Conservation (phyloP, 495 filamentous ascomycete species). For the Lophiostoma macrostomum region DNA sequence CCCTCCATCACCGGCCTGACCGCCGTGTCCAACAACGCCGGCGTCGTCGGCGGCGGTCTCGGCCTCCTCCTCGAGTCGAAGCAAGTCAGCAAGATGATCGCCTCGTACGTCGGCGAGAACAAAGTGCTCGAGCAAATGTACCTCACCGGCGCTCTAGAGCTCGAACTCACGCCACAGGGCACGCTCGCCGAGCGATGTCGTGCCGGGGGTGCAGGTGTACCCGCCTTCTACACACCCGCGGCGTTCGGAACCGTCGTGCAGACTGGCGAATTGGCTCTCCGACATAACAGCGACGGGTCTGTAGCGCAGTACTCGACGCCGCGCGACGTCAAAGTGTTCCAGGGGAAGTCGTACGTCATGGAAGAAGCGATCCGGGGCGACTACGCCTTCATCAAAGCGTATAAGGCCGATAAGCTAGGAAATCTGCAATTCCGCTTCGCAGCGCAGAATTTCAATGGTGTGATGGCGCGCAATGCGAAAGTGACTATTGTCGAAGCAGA, state of each 20-base stretch:
- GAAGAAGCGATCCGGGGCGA: conserved; percentile 62
- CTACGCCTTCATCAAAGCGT: conserved; percentile 61
- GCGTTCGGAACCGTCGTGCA: conserved; percentile 61
- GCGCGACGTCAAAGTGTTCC: conserved; percentile 58
- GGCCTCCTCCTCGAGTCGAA: conserved; percentile 43
- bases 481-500: conserved; percentile 67
- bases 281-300: conserved; percentile 51
- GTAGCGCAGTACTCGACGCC: conserved; percentile 54
- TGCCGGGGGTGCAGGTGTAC: conserved; percentile 64
- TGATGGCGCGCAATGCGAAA: conserved; percentile 56
- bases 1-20: conserved; percentile 48
- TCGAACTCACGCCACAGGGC: conserved; percentile 65
- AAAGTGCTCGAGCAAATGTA: conserved; percentile 64
- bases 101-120: conserved; percentile 61
- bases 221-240: conserved; percentile 65
- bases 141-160: conserved; percentile 57
- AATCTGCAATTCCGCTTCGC: conserved; percentile 59
- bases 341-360: conserved; percentile 58
- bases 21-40: conserved; percentile 66
- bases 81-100: conserved; percentile 58
- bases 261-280: conserved; percentile 57
- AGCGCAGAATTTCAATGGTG: conserved; percentile 55
- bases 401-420: conserved; percentile 62
- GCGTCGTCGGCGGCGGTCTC: conserved; percentile 53
- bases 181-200: conserved; percentile 62